These are phyloP conservation scores for Metschnikowia cerradonensis DNA, from an alignment of 805 yeast genomes.

Conservation along the genomic window DNA sequence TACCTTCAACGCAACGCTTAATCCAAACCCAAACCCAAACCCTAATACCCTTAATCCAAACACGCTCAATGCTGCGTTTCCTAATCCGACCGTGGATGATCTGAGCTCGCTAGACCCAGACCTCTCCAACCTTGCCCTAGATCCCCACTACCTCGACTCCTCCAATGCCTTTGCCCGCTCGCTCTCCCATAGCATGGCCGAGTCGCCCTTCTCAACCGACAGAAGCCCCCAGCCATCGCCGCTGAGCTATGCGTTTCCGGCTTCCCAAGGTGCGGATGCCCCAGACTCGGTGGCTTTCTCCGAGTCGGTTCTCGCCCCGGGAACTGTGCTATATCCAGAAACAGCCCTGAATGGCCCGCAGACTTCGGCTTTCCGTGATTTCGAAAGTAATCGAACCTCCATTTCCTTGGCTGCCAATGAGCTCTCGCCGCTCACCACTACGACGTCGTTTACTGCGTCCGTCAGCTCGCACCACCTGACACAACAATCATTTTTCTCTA, in stretches of 20 bases:
- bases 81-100: too few species aligned
- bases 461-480: slow-evolving; percentile 37
- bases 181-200: background rate
- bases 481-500: slow-evolving; percentile 42
- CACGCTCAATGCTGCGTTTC: too few species aligned
- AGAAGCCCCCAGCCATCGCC: background rate
- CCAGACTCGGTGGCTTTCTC: background rate
- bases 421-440: slow-evolving; percentile 40
- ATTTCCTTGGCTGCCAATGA: slow-evolving; percentile 20
- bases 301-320: background rate
- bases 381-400: slow-evolving; percentile 14
- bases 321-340: background rate
- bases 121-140: background rate
- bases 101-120: background rate
- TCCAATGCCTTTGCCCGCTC: background rate
- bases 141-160: background rate
- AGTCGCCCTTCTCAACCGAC: background rate
- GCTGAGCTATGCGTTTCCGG: background rate
- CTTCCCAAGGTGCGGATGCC: background rate
- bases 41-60: too few species aligned
- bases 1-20: too few species aligned
- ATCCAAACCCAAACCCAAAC: too few species aligned
- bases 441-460: slow-evolving; percentile 41
- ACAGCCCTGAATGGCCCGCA: background rate
- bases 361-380: background rate